Percentiles rank a stretch among this genome's conserved stretches.
These are phyloP conservation scores for Drechslera avenae DNA, from an alignment of 2,329 filamentous ascomycete species.

Conservation along the genomic window DNA sequence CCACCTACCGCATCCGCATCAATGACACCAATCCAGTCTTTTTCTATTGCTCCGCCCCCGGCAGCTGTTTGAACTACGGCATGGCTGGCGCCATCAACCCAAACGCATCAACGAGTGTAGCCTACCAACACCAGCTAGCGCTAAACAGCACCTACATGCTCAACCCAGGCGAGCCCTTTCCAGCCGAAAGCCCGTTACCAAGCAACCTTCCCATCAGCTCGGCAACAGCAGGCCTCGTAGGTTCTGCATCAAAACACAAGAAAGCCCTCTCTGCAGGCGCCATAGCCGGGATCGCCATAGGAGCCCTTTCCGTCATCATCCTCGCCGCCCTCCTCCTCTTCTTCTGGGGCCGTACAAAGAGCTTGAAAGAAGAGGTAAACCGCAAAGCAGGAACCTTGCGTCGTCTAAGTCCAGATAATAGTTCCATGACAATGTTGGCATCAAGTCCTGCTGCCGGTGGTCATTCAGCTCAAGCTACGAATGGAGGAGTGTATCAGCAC, in stretches of 20 bases:
- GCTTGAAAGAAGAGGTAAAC: slow-evolving; percentile 29
- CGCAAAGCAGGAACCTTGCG: slow-evolving; percentile 23
- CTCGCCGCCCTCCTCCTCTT: slow-evolving; percentile 33
- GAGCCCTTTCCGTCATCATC: slow-evolving; percentile 48
- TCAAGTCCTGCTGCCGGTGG: background rate
- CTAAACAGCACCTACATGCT: slow-evolving; percentile 36
- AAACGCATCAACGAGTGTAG: slow-evolving; percentile 30
- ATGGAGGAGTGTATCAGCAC: slow-evolving; percentile 1
- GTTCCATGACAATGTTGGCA: slow-evolving; percentile 1
- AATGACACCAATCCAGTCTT: slow-evolving; percentile 44
- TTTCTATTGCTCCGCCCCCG: slow-evolving; percentile 59
- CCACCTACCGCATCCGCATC: slow-evolving; percentile 34
- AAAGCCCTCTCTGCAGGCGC: slow-evolving; percentile 42
- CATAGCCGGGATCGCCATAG: slow-evolving; percentile 62
- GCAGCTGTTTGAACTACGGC: slow-evolving; percentile 66
- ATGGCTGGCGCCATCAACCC: slow-evolving; percentile 82
- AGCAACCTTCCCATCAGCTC: slow-evolving; percentile 8
- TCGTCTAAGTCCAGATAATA: background rate
- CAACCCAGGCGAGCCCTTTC: slow-evolving; percentile 43
- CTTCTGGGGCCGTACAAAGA: slow-evolving; percentile 33
- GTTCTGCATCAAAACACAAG: background rate
- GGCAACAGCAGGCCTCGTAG: background rate
- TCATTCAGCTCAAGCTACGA: background rate
- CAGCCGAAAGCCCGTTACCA: slow-evolving; percentile 22
- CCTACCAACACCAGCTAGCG: slow-evolving; percentile 32